Evolutionary conservation across 805 yeast genomes (phyloP), one percentile per base, ranked within the genome.

Genomic region (Candida qinlingensis): DNA sequence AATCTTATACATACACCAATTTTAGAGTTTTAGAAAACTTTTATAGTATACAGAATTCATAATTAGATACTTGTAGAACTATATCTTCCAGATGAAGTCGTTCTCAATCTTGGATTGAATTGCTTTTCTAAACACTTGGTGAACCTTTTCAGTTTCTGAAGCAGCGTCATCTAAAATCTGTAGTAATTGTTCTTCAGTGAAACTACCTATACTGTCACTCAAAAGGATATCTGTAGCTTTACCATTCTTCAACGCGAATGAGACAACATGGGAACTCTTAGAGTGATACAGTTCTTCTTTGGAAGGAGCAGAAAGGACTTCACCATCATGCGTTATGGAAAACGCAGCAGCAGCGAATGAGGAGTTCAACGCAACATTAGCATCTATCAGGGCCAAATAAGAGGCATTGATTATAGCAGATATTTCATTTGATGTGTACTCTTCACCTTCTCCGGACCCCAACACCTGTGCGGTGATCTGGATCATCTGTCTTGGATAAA

Each of bases 401-500:
- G 83, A 69, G 3, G 89, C 83, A 63, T 94, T 92, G 37, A 92
- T 73, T 26, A 56, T 56, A 11, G 60, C 55, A 26, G 61, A 50
- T 25, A 57, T 47, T 41, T 62, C 63, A 38, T 55, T 58, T 10
- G 54, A 44, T 6, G 63, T 50, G 45, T 62, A 55, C 19, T 66
- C 65, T 12, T 51, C 51, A n/a, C 65, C 61, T 52, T 75, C 79
- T 13, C 80, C 81, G 29, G 80, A 62, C 50, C 79, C 80, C 34
- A 85, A 60, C 5, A 85, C 65, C 62, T 86, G 94, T 28, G 81
- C 76, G 4, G 80, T 84, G 3, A 87, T 70, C 59, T 85, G 91
- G 29, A 86, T 74, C 39, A 84, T 72, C 56, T 88, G 90, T 50
- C 97, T 75, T 0, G 99, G 97, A 62, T 86, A 84, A 51, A 77